Conservation (phyloP, 768 basidiomycete genomes). For the Artomyces pyxidatus region DNA sequence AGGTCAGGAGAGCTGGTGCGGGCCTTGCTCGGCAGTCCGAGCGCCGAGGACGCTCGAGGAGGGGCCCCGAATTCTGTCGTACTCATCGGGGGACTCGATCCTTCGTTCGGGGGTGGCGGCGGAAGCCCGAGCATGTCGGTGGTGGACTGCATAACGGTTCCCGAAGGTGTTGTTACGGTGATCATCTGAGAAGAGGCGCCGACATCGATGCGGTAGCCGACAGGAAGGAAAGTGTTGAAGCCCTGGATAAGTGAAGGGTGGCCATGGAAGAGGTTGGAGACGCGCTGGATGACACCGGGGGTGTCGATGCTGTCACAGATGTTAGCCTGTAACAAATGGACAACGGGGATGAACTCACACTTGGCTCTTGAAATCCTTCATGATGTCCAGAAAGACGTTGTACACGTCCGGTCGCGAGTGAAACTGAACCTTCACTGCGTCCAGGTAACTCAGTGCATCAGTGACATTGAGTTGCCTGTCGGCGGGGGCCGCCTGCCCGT, state of each 20-base stretch:
- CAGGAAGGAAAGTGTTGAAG: conserved; percentile 96
- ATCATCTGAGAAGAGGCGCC: conserved; percentile 53
- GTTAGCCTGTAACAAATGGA: background rate
- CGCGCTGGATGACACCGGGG: conserved; percentile 92
- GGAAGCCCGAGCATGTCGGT: conserved; percentile 14
- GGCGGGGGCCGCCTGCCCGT: conserved; percentile 2
- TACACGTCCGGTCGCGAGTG: conserved; percentile 53
- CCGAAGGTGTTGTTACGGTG: conserved; percentile 71
- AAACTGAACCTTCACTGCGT: conserved; percentile 57
- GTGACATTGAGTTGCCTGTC: conserved; percentile 50
- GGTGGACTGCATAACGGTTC: conserved; percentile 34
- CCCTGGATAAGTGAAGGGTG: conserved; percentile 91
- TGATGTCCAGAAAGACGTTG: conserved; percentile 57
- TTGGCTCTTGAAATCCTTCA: conserved; percentile 73
- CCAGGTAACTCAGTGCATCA: conserved; percentile 55
- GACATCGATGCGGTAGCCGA: conserved; percentile 90
- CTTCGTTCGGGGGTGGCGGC: conserved; percentile 2
- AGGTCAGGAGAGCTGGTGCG: conserved; percentile 3
- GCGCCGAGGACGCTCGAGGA: conserved; percentile 4
- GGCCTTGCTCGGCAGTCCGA: conserved; percentile 2
- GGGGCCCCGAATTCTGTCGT: background rate
- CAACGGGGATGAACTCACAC: conserved; percentile 28
- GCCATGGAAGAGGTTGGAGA: conserved; percentile 86
- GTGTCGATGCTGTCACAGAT: conserved; percentile 74
- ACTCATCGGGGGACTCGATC: background rate